phyloP scores from a whole-genome alignment of 306 rosid species.

The Pterocarpus macrocarpus region DNA sequence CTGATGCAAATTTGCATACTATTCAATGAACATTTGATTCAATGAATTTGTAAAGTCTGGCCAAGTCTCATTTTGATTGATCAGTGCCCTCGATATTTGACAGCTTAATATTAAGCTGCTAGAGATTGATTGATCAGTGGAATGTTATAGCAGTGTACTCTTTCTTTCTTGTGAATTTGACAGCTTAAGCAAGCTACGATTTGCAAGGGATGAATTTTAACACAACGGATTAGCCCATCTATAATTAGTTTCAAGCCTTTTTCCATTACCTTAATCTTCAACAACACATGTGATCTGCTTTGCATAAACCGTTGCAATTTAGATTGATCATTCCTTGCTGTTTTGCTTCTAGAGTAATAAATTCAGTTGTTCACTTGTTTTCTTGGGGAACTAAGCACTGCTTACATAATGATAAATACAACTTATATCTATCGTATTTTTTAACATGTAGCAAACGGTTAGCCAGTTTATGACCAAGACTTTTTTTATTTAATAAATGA shows the following conservation, averaged over 20 bases:
- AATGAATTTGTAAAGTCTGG: too few relatives aligned
- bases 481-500: too few relatives aligned
- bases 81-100: not conserved
- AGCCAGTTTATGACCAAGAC: not conserved
- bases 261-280: not conserved
- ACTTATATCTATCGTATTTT: too few relatives aligned
- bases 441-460: not conserved
- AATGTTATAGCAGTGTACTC: too few relatives aligned
- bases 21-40: not conserved
- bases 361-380: not conserved
- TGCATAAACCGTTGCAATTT: not conserved
- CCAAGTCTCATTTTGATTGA: not conserved
- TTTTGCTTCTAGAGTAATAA: not conserved
- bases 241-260: not conserved
- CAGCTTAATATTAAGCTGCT: too few relatives aligned
- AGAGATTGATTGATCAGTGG: too few relatives aligned
- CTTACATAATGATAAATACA: too few relatives aligned
- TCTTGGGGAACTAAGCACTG: not conserved
- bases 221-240: not conserved
- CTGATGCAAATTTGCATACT: not conserved
- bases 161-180: slow-evolving; percentile 3
- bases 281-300: too few relatives aligned
- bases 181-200: slow-evolving; percentile 8
- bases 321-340: not conserved
- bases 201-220: not conserved